These are phyloP conservation scores for Nannochloropsis oceanica DNA, from an alignment of 108 stramenopile species.

Conservation along the genomic window DNA sequence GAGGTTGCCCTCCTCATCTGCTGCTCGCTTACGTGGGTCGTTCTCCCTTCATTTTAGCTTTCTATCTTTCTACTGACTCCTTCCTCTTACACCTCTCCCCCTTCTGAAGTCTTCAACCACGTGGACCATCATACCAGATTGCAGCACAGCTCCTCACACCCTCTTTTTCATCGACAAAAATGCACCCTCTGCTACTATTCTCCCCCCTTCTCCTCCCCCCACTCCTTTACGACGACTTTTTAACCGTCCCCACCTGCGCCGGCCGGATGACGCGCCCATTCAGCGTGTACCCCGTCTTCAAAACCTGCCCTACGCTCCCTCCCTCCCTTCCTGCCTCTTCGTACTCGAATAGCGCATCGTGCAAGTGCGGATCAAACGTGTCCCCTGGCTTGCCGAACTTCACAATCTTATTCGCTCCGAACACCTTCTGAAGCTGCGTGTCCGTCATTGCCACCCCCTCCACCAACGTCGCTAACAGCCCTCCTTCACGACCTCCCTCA, in stretches of 20 bases:
- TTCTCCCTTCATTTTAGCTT: no score
- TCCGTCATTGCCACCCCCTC: slow-evolving; percentile 86
- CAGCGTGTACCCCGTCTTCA: slow-evolving; percentile 80
- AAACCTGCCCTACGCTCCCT: slow-evolving; percentile 59
- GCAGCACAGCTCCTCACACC: background rate
- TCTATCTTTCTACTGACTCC: no score
- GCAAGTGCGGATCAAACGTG: slow-evolving; percentile 77
- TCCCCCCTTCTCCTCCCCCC: background rate
- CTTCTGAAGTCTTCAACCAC: no score
- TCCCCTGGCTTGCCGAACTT: slow-evolving; percentile 76
- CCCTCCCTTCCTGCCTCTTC: slow-evolving; percentile 42
- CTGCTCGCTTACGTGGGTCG: no score
- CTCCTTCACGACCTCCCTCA: slow-evolving; percentile 34
- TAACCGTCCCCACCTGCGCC: slow-evolving; percentile 83
- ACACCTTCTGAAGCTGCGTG: slow-evolving; percentile 58
- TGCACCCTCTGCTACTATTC: no score
- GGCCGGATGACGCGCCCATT: slow-evolving; percentile 83
- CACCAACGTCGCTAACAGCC: slow-evolving; percentile 47
- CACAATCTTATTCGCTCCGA: slow-evolving; percentile 55
- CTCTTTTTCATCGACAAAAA: background rate
- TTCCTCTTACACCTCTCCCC: no score
- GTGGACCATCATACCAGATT: no score
- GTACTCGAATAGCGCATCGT: slow-evolving; percentile 89
- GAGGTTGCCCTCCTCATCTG: no score
- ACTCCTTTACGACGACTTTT: slow-evolving; percentile 1